Base-by-base conservation (phyloP, 768 basidiomycete genomes). In the Gelatoporia subvermispora region DNA sequence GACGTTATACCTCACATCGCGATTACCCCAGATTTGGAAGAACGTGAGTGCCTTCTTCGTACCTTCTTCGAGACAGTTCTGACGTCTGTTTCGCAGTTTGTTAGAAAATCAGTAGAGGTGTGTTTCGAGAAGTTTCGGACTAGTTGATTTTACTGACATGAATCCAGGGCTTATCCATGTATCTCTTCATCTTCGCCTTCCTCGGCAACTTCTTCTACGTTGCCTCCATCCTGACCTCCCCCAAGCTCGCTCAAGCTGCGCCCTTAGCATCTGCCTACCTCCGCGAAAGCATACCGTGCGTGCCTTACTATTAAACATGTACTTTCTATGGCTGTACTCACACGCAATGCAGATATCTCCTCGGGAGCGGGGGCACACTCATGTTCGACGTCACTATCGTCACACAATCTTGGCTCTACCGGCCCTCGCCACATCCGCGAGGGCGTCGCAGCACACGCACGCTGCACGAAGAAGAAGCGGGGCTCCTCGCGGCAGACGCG, bases 1-100 rank as follows among this genome's bases (percentile, higher is more conserved):
- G 1, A 88, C 83, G 0, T 71, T 97, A 15, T 99, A 99, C 66
- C 71, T 99, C 31, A 97, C 95, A 3, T 90, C 88, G 3, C 81
- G 96, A 50, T 68, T 99, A 59, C 96, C 96, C 18, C 96, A 99
- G 66, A 96, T 99, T 54, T 98, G 96, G 96, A 95, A 94, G 68
- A 97, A 97, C 61, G 94, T 96, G 65, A 64, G 92, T 82, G 28
- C 13, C 28, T 31, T 31, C 28, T 13, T 31, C 28, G 7, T 7
- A 13, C 28, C 13, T 13, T 7, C 28, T 31, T 7, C 13, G 13
- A 7, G 47, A 65, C 64, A 45, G 28, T 13, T 5, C 28, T 31
- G 7, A 31, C 13, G 5, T 31, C 18, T 16, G 50, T 17, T 8
- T 24, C 43, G 13, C 56, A 95, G 92, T 94, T 78, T 61, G 82